phyloP scores from a whole-genome alignment of 805 yeast genomes.

The Metahyphopichia silvanorum region DNA sequence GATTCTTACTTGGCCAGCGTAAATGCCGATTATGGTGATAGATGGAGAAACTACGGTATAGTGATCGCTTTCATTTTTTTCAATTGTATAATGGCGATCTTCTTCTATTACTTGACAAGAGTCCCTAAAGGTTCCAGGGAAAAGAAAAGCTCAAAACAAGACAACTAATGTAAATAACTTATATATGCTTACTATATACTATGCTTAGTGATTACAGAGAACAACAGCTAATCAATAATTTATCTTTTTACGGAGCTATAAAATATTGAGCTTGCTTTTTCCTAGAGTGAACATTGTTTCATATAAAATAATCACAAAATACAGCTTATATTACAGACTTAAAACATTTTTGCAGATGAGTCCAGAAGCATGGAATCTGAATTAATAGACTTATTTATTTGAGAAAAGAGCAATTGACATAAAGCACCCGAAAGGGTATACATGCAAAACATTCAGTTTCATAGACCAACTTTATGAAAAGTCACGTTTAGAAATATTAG shows the following conservation, averaged over 20 bases:
- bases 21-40: slow-evolving; percentile 14
- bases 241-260: too few species aligned
- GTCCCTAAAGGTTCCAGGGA: slow-evolving; percentile 32
- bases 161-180: too few species aligned
- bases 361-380: too few species aligned
- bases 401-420: slow-evolving; percentile 12
- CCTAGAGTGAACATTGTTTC: too few species aligned
- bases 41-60: slow-evolving; percentile 29
- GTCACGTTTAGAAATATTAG: slow-evolving; percentile 41
- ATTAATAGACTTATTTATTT: too few species aligned
- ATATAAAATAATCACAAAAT: too few species aligned
- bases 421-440: slow-evolving; percentile 16
- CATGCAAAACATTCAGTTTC: slow-evolving; percentile 10
- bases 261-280: too few species aligned
- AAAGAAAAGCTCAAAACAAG: slow-evolving; percentile 5
- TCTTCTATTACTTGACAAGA: slow-evolving; percentile 40
- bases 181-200: too few species aligned
- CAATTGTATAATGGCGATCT: slow-evolving; percentile 21
- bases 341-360: too few species aligned
- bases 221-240: too few species aligned
- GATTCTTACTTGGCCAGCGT: slow-evolving; percentile 24
- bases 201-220: too few species aligned
- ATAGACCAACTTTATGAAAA: slow-evolving; percentile 18
- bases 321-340: too few species aligned
- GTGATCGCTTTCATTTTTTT: slow-evolving; percentile 22